Base-by-base conservation (phyloP, 2,329 filamentous ascomycete species). In the Fusarium napiforme region DNA sequence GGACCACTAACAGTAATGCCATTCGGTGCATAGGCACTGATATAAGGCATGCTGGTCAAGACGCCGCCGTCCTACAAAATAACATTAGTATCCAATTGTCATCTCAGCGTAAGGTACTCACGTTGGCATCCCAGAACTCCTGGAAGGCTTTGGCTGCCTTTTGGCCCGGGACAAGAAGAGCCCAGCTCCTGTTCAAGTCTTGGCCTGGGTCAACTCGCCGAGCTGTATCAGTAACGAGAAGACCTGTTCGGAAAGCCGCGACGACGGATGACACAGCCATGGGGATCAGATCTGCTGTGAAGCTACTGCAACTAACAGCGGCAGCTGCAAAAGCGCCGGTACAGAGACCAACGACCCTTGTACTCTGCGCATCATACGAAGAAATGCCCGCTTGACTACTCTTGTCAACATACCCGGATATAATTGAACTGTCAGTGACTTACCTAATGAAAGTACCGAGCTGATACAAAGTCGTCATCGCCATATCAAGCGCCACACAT, bases 401-500 rank as follows among this genome's bases (percentile, higher is more conserved):
- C 0, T 0, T 5, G 16, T 72, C 26, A n/a, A n/a, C n/a, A n/a
- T n/a, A n/a, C n/a, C n/a, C n/a, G n/a, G n/a, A n/a, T n/a, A n/a
- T n/a, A n/a, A 9, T 4, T 23, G 2, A 11, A 12, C 2, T 0
- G 4, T 5, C 0, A 2, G 2, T 4, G 2, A 37, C 61, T 9
- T 36, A 63, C 73, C 71, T 74, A 21, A 76, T 76, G 26, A 75
- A 75, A 7, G 59, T 32, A 2, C 68, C 73, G 5, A 75, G 73
- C 2, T 75, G 73, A 56, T 72, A 75, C 30, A 75, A 34, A 23
- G 73, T 72, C 9, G 67, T 76, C 53, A 75, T 69, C 0, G 73
- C 73, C 73, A 75, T 75, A 36, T 75, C 73, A 12, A 75, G 28
- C 4, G 73, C 73, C 36, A 75, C 32, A 18, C 73, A 75, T 52